Base-by-base conservation (phyloP, 2,329 filamentous ascomycete species). In the Colletotrichum ledebouriae region DNA sequence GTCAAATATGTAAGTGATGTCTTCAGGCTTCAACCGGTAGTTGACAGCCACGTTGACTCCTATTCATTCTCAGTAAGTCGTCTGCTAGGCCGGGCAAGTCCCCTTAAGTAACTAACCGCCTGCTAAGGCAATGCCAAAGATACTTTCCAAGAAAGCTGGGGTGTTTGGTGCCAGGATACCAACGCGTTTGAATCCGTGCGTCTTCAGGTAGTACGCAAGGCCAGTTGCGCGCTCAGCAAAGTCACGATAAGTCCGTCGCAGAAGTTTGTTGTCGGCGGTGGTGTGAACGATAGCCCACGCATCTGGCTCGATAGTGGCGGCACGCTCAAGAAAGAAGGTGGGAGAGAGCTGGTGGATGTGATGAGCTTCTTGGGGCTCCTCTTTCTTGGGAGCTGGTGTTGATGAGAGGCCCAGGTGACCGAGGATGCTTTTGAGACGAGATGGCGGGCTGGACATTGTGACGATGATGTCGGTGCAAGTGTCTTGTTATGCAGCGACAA, bases 111-210 rank as follows among this genome's bases (percentile, higher is more conserved):
- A 61, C 59, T 34, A 12, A 61, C 59, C 94, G 0, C 94, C 94
- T 0, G 92, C 92, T 1, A 92, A 94, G 1, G 90, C 90, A 73
- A 98, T 91, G 2, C 92, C 96, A 76, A 93, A 99, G 70, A 97
- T 93, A 6, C 90, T 88, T 80, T 98, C 95, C 33, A 99, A 84
- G 74, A 98, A 98, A 0, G 94, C 94, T 0, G 96, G 96, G 1
- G 96, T 99, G 77, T 99, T 99, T 3, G 96, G 93, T 9, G 90
- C 90, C 11, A 99, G 84, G 55, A 99, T 90, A 6, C 96, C 96
- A 6, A 98, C 92, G 68, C 92, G 87, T 74, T 89, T 91, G 75
- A 89, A 89, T 4, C 87, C 86, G 75, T 92, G 88, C 78, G 92
- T 93, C 73, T 87, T 87, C 64, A 99, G 78, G 77, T 92, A 98